A percentile compares a stretch with the other conserved stretches of the same genome.
These are phyloP conservation scores for Hansenula lynferdii DNA, from an alignment of 1,139 yeast genomes.

Conservation along the genomic window DNA sequence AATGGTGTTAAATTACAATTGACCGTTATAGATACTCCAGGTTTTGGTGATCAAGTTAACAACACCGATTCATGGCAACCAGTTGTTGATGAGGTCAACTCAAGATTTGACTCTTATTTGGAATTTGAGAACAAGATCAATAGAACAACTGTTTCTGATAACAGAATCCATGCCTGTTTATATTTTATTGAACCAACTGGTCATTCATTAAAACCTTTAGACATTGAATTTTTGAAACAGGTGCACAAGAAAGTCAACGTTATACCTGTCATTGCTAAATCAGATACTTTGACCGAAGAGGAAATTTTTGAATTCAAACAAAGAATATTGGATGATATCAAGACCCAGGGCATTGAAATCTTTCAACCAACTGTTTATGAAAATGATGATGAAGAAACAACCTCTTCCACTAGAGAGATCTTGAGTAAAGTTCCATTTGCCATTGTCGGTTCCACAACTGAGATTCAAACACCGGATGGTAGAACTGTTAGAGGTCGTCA, in stretches of 20 bases:
- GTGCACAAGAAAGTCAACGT: slow-evolving; percentile 89
- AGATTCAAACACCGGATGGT: slow-evolving; percentile 72
- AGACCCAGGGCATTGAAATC: slow-evolving; percentile 67
- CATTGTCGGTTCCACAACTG: slow-evolving; percentile 82
- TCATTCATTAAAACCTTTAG: slow-evolving; percentile 85
- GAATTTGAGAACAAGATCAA: slow-evolving; percentile 87
- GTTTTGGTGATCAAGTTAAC: slow-evolving; percentile 90
- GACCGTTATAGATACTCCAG: slow-evolving; percentile 87
- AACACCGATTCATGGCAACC: slow-evolving; percentile 92
- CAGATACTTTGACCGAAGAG: slow-evolving; percentile 88
- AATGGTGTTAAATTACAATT: slow-evolving; percentile 86
- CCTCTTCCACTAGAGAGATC: slow-evolving; percentile 59
- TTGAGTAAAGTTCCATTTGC: slow-evolving; percentile 85
- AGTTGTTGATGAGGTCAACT: slow-evolving; percentile 83
- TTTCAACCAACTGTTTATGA: slow-evolving; percentile 79
- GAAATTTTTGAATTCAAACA: slow-evolving; percentile 75
- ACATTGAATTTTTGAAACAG: slow-evolving; percentile 82
- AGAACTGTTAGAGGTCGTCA: slow-evolving; percentile 83
- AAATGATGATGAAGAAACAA: slow-evolving; percentile 84
- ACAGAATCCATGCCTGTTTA: slow-evolving; percentile 81
- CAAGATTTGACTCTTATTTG: slow-evolving; percentile 80
- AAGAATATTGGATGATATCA: slow-evolving; percentile 71
- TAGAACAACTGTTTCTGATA: slow-evolving; percentile 68
- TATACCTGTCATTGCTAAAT: slow-evolving; percentile 92
- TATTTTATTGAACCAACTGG: slow-evolving; percentile 98